Evolutionary conservation across 306 rosid genomes (phyloP).

Genomic region (Hippophae rhamnoides): DNA sequence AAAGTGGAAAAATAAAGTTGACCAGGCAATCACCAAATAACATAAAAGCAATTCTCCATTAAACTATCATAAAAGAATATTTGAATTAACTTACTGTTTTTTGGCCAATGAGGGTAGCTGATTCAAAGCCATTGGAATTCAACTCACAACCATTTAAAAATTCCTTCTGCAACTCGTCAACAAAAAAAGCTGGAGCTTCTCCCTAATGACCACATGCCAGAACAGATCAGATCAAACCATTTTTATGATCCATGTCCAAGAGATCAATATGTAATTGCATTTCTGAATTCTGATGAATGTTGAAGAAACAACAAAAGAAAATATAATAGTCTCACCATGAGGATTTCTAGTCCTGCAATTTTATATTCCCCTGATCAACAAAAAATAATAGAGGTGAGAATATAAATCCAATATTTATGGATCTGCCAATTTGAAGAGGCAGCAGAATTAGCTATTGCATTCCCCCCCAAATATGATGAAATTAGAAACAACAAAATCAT

Average conservation of each 20-base stretch:
- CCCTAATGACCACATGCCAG: constrained; percentile 51
- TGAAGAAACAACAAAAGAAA: background rate
- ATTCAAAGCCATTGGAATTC: constrained; percentile 38
- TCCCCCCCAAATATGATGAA: background rate
- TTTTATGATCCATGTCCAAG: constrained; percentile 19
- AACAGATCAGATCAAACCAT: constrained; percentile 25
- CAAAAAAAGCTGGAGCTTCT: constrained; percentile 74
- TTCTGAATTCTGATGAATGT: background rate
- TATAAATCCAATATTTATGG: constrained; percentile 23
- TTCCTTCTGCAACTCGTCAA: constrained; percentile 50
- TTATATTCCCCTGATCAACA: constrained; percentile 50
- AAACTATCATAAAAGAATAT: background rate
- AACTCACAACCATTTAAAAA: constrained; percentile 43
- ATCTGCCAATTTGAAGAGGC: constrained; percentile 28
- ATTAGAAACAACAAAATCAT: constrained; percentile 4
- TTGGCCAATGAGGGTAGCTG: constrained; percentile 36
- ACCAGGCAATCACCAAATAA: constrained; percentile 28
- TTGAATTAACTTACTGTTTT: constrained; percentile 55
- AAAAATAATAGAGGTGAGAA: constrained; percentile 27
- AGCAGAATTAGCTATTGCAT: constrained; percentile 7
- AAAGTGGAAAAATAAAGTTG: constrained; percentile 25
- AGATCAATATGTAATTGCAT: constrained; percentile 20
- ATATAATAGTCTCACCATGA: constrained; percentile 53
- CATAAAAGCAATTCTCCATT: constrained; percentile 14
- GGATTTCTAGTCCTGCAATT: constrained; percentile 30